Percentiles rank a stretch among this genome's conserved stretches.
phyloP scores from a whole-genome alignment of 192 early-diverging fungal genomes.

The Podila epigama region DNA sequence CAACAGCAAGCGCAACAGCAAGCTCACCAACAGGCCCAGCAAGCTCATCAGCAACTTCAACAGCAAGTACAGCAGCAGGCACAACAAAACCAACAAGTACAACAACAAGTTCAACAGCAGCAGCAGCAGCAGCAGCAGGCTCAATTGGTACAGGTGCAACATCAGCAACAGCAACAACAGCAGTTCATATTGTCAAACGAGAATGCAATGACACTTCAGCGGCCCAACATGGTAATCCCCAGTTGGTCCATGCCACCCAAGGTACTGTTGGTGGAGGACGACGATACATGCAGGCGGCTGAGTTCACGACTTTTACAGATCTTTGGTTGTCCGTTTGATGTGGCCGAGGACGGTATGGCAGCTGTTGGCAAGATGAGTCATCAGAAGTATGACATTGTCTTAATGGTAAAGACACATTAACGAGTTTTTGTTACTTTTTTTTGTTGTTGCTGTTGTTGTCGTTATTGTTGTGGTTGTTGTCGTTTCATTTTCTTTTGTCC shows the following conservation, averaged over 20 bases:
- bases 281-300: constrained; percentile 63
- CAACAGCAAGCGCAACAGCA: constrained; percentile 1
- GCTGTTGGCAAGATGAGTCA: constrained; percentile 67
- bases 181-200: constrained; percentile 11
- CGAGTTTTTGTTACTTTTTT: too few species aligned
- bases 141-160: constrained; percentile 3
- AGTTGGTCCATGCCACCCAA: constrained; percentile 61
- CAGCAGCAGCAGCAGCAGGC: background rate
- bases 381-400: constrained; percentile 77
- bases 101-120: background rate
- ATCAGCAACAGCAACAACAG: background rate
- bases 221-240: constrained; percentile 44
- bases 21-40: constrained; percentile 15
- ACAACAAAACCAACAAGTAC: constrained; percentile 24
- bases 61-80: constrained; percentile 10
- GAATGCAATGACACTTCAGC: constrained; percentile 6
- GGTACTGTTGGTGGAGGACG: constrained; percentile 77
- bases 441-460: too few species aligned
- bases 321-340: constrained; percentile 74
- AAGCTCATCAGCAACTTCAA: constrained; percentile 20
- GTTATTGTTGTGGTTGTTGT: too few species aligned
- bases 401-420: constrained; percentile 72
- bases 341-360: constrained; percentile 72
- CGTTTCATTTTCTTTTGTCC: constrained; percentile 13
- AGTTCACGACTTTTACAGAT: constrained; percentile 63